phyloP scores from a whole-genome alignment of 768 basidiomycete species.

The Russula olivacea region DNA sequence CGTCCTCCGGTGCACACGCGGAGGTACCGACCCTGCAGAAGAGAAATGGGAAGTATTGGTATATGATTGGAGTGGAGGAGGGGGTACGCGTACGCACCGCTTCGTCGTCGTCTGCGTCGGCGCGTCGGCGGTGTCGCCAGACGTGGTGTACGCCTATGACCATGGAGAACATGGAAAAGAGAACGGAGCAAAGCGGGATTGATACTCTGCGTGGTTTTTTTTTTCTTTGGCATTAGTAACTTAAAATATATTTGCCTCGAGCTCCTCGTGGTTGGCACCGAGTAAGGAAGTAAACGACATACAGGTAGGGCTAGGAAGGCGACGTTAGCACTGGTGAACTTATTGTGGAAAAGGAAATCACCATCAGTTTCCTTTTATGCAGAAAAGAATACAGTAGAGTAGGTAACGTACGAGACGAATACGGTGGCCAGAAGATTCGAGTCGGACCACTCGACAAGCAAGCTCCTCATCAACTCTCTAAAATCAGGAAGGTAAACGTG shows the following conservation, averaged over 20 bases:
- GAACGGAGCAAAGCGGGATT: slow-evolving; percentile 17
- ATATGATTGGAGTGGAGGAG: not conserved
- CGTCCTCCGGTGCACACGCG: not conserved
- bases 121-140: slow-evolving; percentile 27
- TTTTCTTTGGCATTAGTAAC: too few relatives aligned
- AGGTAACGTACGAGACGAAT: slow-evolving; percentile 11
- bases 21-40: slow-evolving; percentile 6
- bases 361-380: too few relatives aligned
- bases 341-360: too few relatives aligned
- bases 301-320: slow-evolving; percentile 7
- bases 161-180: slow-evolving; percentile 25
- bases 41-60: too few relatives aligned
- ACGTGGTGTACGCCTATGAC: slow-evolving; percentile 27
- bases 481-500: slow-evolving; percentile 13
- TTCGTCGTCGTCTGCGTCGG: slow-evolving; percentile 18
- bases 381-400: too few relatives aligned
- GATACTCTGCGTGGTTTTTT: not conserved
- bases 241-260: too few relatives aligned
- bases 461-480: not conserved
- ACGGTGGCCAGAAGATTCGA: slow-evolving; percentile 16
- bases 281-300: not conserved
- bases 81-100: slow-evolving; percentile 2
- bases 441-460: slow-evolving; percentile 16
- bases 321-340: slow-evolving; percentile 3
- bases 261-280: too few relatives aligned